A percentile compares a stretch with the other conserved stretches of the same genome.
Conservation (phyloP, 2,329 filamentous ascomycete species). For the Metarhizium robertsii region DNA sequence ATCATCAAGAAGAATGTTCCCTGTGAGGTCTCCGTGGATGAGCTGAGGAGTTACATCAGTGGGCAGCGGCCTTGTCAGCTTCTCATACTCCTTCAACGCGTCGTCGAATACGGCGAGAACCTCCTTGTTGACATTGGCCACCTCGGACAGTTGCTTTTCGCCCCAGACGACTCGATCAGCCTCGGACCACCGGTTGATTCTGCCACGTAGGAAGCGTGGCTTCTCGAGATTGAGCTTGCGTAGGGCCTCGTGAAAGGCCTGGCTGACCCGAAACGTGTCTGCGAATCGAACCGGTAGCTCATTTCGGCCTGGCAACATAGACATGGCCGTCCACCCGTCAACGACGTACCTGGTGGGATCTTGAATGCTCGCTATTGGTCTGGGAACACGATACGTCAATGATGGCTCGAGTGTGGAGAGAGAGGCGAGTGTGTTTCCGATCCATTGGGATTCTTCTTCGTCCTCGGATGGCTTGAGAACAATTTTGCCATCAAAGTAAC, state of each 20-base stretch:
- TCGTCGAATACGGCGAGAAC: not conserved
- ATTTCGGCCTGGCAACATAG: not conserved
- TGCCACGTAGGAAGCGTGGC: slow-evolving; percentile 2
- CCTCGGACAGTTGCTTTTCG: not conserved
- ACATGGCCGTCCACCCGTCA: slow-evolving; percentile 2
- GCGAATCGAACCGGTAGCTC: not conserved
- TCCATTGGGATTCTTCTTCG: slow-evolving; percentile 4
- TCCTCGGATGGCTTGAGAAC: not conserved
- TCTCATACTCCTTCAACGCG: not conserved
- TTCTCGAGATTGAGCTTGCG: not conserved
- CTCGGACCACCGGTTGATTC: slow-evolving; percentile 3
- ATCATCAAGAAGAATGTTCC: slow-evolving; percentile 6
- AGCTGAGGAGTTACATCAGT: not conserved
- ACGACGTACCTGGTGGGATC: not conserved
- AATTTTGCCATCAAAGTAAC: not conserved
- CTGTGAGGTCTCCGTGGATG: slow-evolving; percentile 5
- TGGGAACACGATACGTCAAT: not conserved
- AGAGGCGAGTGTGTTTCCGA: not conserved
- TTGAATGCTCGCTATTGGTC: not conserved
- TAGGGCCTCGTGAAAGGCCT: slow-evolving; percentile 3
- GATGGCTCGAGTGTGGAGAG: not conserved
- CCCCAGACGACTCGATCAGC: slow-evolving; percentile 7
- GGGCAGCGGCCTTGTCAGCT: not conserved
- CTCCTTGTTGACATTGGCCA: not conserved
- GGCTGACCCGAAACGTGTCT: slow-evolving; percentile 1